Base-by-base conservation (phyloP, 2,329 filamentous ascomycete genomes). In the Alternaria angustiovoidea region DNA sequence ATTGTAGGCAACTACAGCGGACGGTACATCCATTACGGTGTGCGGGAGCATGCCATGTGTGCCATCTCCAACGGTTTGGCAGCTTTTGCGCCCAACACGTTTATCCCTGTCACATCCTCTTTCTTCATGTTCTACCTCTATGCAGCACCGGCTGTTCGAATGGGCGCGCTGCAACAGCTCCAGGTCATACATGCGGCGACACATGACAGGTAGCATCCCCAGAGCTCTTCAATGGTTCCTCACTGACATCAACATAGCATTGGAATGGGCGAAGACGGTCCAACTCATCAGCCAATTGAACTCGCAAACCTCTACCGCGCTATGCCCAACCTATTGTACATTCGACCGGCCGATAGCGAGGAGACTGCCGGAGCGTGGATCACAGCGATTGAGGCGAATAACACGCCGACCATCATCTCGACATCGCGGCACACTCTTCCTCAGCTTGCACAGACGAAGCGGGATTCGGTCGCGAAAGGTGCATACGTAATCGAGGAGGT, bases 41-140 rank as follows among this genome's bases (percentile, higher is more conserved):
- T 79, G 20, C 67, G 76, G 7, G 77, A 79, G 54, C 76, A 79
- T 55, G 73, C 66, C 42, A 79, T 79, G 77, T 65, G 61, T 2
- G 69, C 74, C 30, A 75, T 79, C 12, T 68, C 75, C 12, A 87
- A 87, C 71, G 88, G 87, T 1, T 76, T 89, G 4, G 86, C 87
- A 0, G 87, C 87, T 2, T 73, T 61, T 54, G 57, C 62, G 2
- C 65, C 61, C 1, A 39, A 63, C 20, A 86, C 85, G 0, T 82
- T 88, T 63, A 75, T 89, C 7, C 86, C 86, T 0, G 76, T 88
- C 36, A 89, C 86, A 9, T 49, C 47, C 0, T 82, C 81, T 5
- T 89, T 88, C 76, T 88, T 88, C 79, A 88, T 89, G 84, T 88
- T 88, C 74, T 88, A 88, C 65, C 75, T 85, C 5, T 84, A 86